Evolutionary conservation across 305 asterid species (phyloP).

Genomic region (Petunia hybrid): DNA sequence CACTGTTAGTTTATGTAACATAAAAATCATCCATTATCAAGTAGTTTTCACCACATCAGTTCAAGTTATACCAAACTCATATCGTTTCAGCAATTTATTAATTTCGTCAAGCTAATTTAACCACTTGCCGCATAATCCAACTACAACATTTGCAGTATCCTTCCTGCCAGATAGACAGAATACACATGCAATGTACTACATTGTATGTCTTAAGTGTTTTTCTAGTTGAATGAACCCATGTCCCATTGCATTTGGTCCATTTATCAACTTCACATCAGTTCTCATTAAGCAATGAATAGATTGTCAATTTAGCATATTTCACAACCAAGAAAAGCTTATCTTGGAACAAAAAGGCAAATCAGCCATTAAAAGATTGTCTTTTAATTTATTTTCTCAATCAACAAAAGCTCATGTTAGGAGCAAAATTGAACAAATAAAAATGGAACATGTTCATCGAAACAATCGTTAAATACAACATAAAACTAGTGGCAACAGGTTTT

Average conservation of each 20-base stretch:
- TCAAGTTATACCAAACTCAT: slow-evolving; percentile 1
- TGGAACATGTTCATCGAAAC: slow-evolving; percentile 4
- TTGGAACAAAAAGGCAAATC: background rate
- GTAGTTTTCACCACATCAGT: slow-evolving; percentile 24
- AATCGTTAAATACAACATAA: background rate
- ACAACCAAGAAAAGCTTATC: slow-evolving; percentile 16
- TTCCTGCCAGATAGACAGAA: slow-evolving; percentile 2
- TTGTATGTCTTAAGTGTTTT: background rate
- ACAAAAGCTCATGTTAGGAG: background rate
- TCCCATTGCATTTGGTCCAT: background rate
- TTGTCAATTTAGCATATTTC: background rate
- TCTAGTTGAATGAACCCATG: slow-evolving; percentile 2
- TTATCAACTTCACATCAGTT: background rate
- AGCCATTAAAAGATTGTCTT: background rate
- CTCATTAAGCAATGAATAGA: slow-evolving; percentile 19
- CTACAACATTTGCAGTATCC: slow-evolving; percentile 6
- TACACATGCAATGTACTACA: background rate
- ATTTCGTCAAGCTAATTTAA: background rate
- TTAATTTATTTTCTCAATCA: background rate
- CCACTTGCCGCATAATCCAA: background rate
- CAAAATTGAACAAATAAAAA: background rate
- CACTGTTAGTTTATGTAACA: slow-evolving; percentile 28
- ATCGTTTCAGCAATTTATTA: background rate
- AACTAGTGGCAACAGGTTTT: background rate
- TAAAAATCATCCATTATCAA: slow-evolving; percentile 29